Base-by-base conservation (phyloP, 2,329 filamentous ascomycete genomes). In the Rhinocladiella mackenziei region DNA sequence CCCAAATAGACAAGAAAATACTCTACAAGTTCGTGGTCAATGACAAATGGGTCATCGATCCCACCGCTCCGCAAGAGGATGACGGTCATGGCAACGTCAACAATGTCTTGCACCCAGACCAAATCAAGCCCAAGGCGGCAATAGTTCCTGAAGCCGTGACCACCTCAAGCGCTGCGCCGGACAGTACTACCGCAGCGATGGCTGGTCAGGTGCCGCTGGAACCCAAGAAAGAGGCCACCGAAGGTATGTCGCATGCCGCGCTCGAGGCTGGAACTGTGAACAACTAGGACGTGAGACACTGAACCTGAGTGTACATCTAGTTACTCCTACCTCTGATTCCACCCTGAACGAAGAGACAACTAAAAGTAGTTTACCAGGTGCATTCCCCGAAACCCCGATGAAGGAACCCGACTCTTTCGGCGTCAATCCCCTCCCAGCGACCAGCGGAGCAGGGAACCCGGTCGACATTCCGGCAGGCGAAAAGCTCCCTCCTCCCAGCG, bases 1-100 rank as follows among this genome's bases (percentile, higher is more conserved):
- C 83, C 37, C 72, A 78, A 43, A 69, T 73, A 11, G 70, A 73
- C 36, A 72, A 82, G 53, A 95, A 92, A 71, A 83, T 94, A 57
- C 82, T 83, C 62, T 98, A 96, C 81, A 98, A 98, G 91, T 98
- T 95, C 66, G 86, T 98, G 59, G 91, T 96, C 56, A 88, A 98
- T 76, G 87, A 86, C 57, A 79, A 78, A 58, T 98, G 92, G 92
- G 81, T 81, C 38, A 85, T 82, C 64, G 89, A 96, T 68, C 80
- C 83, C 58, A 80, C 81, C 47, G 84, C 83, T 30, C 85, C 86
- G 48, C 83, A 84, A 68, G 89, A 96, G 70, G 79, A 80, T 61
- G 91, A 96, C 73, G 76, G 78, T 55, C 75, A 81, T 60, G 84
- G 86, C 60, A 95, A 91, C 76, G 74, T 89, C 59, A 97, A 97